phyloP scores from a whole-genome alignment of 1,284 basidiomycete species.

The Tylopilus sp. region DNA sequence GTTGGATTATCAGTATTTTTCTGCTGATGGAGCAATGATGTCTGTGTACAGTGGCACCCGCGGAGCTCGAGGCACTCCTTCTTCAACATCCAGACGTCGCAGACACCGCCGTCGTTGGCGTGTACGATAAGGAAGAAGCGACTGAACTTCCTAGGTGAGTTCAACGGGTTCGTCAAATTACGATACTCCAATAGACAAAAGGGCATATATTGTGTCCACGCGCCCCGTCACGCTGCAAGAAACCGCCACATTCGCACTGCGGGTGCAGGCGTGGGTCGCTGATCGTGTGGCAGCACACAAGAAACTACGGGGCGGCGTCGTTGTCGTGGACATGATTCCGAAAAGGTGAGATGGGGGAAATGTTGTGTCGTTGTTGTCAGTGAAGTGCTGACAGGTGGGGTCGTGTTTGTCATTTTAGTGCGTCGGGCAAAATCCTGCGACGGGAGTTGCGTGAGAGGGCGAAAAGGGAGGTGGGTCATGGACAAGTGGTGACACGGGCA shows the following conservation, averaged over 20 bases:
- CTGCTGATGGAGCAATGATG: background rate
- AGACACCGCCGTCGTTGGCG: slow-evolving; percentile 72
- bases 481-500: slow-evolving; percentile 18
- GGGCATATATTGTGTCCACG: slow-evolving; percentile 63
- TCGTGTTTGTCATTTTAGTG: slow-evolving; percentile 36
- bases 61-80: slow-evolving; percentile 75
- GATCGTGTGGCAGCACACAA: slow-evolving; percentile 63
- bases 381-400: background rate
- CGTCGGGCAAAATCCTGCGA: slow-evolving; percentile 70
- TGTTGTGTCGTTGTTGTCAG: background rate
- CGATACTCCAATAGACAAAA: slow-evolving; percentile 16
- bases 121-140: slow-evolving; percentile 56
- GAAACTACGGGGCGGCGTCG: slow-evolving; percentile 60
- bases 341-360: slow-evolving; percentile 56
- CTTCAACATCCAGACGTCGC: slow-evolving; percentile 68
- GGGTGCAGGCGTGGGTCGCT: slow-evolving; percentile 61
- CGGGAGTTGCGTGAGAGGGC: slow-evolving; percentile 58
- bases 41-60: slow-evolving; percentile 62
- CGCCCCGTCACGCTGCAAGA: slow-evolving; percentile 29
- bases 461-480: slow-evolving; percentile 42
- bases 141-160: slow-evolving; percentile 72
- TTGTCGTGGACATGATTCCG: slow-evolving; percentile 55
- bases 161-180: too few species aligned
- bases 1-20: slow-evolving; percentile 1
- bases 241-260: slow-evolving; percentile 41